Evolutionary conservation across 2,329 filamentous ascomycete genomes (phyloP).

Genomic region (Ramularia collo-cygni): DNA sequence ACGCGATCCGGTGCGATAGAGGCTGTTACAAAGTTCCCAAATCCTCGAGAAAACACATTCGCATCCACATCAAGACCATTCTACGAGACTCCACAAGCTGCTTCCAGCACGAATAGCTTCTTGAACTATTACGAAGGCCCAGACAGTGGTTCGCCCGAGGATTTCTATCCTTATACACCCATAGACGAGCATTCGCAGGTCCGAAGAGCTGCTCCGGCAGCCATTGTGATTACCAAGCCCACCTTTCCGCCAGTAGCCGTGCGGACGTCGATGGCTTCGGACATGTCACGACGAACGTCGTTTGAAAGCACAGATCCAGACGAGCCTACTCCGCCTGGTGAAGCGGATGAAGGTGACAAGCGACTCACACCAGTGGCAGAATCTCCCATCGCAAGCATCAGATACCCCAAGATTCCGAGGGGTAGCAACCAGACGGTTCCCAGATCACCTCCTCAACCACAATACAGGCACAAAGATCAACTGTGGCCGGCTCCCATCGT

Average conservation of each 20-base stretch:
- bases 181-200: slow-evolving; percentile 22
- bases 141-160: slow-evolving; percentile 22
- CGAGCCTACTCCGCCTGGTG: slow-evolving; percentile 41
- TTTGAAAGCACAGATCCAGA: slow-evolving; percentile 42
- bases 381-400: slow-evolving; percentile 38
- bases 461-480: not conserved
- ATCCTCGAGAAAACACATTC: too few species aligned
- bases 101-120: slow-evolving; percentile 13
- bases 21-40: too few species aligned
- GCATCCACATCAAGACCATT: slow-evolving; percentile 2
- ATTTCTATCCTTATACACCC: slow-evolving; percentile 14
- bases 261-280: slow-evolving; percentile 15
- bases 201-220: slow-evolving; percentile 15
- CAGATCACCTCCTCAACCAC: slow-evolving; percentile 22
- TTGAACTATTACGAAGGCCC: slow-evolving; percentile 29
- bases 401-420: slow-evolving; percentile 44
- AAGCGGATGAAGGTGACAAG: slow-evolving; percentile 39
- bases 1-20: not conserved
- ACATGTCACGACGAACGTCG: slow-evolving; percentile 34
- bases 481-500: too few species aligned
- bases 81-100: slow-evolving; percentile 6
- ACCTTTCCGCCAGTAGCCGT: slow-evolving; percentile 20
- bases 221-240: slow-evolving; percentile 20
- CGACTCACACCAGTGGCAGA: slow-evolving; percentile 38
- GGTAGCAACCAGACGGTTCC: slow-evolving; percentile 42